phyloP scores from a whole-genome alignment of 202 grass and related monocot genomes.

The Sporobolus alterniflorus region DNA sequence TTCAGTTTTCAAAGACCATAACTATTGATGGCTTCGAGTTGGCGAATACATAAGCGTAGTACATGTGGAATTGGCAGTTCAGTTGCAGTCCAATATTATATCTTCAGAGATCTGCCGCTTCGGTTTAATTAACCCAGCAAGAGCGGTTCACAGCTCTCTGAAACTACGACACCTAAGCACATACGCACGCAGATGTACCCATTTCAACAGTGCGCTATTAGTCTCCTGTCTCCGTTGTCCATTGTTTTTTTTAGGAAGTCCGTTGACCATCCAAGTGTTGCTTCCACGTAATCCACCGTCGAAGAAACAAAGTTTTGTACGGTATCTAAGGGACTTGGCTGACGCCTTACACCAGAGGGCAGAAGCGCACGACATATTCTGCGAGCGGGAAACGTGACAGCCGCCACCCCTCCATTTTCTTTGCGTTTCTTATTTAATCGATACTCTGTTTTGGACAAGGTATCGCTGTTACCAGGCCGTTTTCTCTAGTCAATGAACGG shows the following conservation, averaged over 20 bases:
- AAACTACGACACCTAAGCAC: neutral
- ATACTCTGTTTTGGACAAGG: neutral
- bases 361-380: neutral
- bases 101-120: neutral
- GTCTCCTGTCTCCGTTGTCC: neutral
- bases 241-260: too few species aligned
- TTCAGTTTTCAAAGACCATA: constrained; percentile 5
- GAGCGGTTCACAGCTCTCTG: neutral
- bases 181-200: too few species aligned
- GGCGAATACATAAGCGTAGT: neutral
- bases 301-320: neutral
- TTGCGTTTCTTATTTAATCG: neutral
- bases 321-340: neutral
- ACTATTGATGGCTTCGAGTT: neutral
- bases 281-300: neutral
- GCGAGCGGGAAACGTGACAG: neutral
- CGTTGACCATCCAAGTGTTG: neutral
- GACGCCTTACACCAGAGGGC: neutral
- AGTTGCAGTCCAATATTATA: neutral
- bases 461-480: neutral
- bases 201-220: neutral
- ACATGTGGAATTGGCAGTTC: neutral
- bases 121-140: neutral
- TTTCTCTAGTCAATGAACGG: neutral
- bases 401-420: neutral